phyloP scores from a whole-genome alignment of 2,329 filamentous ascomycete genomes.

The Penicillium polonicum region DNA sequence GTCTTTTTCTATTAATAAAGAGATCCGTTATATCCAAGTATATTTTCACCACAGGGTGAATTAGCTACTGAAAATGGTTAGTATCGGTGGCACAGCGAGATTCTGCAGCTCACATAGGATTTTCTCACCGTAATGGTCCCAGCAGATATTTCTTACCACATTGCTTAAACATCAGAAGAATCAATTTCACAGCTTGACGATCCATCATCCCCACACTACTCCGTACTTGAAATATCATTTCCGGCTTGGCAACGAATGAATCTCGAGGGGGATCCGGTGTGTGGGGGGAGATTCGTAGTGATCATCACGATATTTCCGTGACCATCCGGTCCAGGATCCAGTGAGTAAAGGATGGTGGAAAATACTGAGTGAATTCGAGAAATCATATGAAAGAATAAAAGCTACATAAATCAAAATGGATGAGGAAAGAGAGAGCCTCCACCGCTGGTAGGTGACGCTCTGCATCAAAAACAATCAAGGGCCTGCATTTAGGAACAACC shows the following conservation, averaged over 20 bases:
- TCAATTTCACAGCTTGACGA: no score
- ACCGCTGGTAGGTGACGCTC: background rate
- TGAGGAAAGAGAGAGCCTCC: background rate
- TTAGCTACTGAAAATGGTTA: background rate
- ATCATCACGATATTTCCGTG: no score
- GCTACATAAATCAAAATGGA: background rate
- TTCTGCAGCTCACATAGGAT: background rate
- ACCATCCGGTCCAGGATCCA: no score
- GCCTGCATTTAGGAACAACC: background rate
- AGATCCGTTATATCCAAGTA: no score
- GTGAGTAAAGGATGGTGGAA: background rate
- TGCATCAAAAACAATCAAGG: background rate
- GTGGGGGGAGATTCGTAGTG: no score
- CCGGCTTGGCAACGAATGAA: no score
- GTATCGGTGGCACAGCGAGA: background rate
- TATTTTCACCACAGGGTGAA: no score
- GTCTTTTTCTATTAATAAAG: background rate
- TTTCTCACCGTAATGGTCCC: background rate
- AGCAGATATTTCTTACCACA: background rate
- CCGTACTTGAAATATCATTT: no score
- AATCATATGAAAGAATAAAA: background rate
- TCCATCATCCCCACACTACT: no score
- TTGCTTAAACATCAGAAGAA: background rate
- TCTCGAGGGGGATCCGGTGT: background rate
- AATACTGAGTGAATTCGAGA: background rate